A percentile compares a stretch with the other conserved stretches of the same genome.
Conservation (phyloP, 2,329 filamentous ascomycete species). For the Trichoderma citrinoviride region DNA sequence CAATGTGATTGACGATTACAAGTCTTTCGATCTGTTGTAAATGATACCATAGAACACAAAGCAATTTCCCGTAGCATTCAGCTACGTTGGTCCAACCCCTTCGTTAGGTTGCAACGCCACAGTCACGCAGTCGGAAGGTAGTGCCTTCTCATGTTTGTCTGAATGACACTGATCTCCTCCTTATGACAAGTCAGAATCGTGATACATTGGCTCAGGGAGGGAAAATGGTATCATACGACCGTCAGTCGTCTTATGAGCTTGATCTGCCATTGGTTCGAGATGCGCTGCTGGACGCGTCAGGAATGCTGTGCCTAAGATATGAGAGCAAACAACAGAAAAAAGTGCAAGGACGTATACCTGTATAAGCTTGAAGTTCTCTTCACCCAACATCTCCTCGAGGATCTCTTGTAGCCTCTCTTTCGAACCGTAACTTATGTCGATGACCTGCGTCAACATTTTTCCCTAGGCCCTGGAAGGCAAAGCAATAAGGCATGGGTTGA, state of each 20-base stretch:
- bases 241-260: constrained; percentile 5
- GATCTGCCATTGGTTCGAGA: constrained; percentile 19
- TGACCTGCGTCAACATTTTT: constrained; percentile 10
- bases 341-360: neutral
- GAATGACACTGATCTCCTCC: neutral
- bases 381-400: constrained; percentile 1
- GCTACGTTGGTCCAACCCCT: neutral
- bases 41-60: no score
- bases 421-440: constrained; percentile 11
- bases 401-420: constrained; percentile 11
- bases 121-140: neutral
- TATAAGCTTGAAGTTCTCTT: neutral
- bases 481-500: neutral
- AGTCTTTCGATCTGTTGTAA: no score
- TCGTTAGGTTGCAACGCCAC: neutral
- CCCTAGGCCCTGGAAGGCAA: neutral
- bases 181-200: neutral
- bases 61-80: no score
- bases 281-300: constrained; percentile 13
- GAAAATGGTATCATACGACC: neutral
- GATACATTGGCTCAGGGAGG: neutral
- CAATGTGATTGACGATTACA: no score
- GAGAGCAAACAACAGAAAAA: neutral
- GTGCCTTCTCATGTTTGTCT: neutral
- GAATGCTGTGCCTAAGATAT: neutral